Evolutionary conservation across 495 filamentous ascomycete genomes (phyloP), one percentile per base, ranked within the genome.

Genomic region (Podospora appendiculata): DNA sequence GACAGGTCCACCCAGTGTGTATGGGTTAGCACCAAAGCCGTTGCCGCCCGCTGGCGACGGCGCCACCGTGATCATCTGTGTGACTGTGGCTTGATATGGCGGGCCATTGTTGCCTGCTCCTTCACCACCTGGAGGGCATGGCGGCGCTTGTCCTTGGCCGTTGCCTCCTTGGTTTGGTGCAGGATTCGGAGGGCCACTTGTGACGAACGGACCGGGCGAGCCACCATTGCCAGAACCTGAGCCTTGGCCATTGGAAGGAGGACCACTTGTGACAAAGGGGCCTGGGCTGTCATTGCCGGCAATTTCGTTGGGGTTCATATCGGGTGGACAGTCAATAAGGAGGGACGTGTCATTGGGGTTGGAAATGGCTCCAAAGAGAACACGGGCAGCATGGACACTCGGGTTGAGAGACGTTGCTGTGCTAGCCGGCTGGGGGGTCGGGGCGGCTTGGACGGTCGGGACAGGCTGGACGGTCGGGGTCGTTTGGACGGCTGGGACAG

Each of bases 231-330:
- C n/a, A n/a, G n/a, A n/a, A n/a, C n/a, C n/a, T n/a, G n/a, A n/a
- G 25, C 25, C 25, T 25, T 25, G 25, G 25, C 25, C 25, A 25
- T 25, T 25, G 32, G 54, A 32, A 35, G 52, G 48, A 19, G 55
- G 54, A 25, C 54, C 54, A n/a, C 57, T 55, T 10, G 50, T 44
- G 32, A 46, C 48, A 18, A 50, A 59, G n/a, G 57, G 36, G 6
- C 53, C 49, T 11, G 54, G 32, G 39, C 44, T 53, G 16, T 41
- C 39, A 45, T 38, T 44, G 16, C 44, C 51, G 32, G 25, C 14
- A 19, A 41, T 41, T 10, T 36, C 48, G 40, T 51, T 44, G 47
- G 46, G 50, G n/a, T 25, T 45, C 32, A 46, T 38, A 3, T n/a
- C 44, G 8, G 38, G 47, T 19, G 47, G 41, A 19, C 43, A 58